A percentile compares a stretch with the other conserved stretches of the same genome.
Evolutionary conservation across 225 moss, liverwort and hornwort species (phyloP).

Genomic region (Sphagnum contortum): DNA sequence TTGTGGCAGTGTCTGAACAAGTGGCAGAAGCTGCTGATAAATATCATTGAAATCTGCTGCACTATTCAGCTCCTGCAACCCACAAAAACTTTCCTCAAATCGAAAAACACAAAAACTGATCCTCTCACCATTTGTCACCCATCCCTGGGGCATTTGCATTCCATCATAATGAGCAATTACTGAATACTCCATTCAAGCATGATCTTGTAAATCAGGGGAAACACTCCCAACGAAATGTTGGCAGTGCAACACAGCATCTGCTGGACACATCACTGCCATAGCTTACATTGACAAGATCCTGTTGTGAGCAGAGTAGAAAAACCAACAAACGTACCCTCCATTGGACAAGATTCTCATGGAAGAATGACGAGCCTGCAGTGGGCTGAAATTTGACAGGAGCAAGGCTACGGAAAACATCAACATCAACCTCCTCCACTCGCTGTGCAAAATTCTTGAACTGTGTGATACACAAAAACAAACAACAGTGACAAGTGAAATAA

Average conservation of each 20-base stretch:
- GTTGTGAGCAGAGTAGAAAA: too few species aligned
- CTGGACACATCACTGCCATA: too few species aligned
- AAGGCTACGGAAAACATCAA: constrained; percentile 95
- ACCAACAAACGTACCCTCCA: constrained; percentile 59
- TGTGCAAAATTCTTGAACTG: constrained; percentile 82
- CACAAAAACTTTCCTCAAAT: not conserved
- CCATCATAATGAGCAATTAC: not conserved
- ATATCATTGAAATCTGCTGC: constrained; percentile 95
- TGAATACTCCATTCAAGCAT: not conserved
- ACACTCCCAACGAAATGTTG: too few species aligned
- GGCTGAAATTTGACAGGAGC: constrained; percentile 94
- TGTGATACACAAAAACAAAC: constrained; percentile 1
- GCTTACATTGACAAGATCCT: too few species aligned
- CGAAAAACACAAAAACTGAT: not conserved
- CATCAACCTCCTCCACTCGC: constrained; percentile 91
- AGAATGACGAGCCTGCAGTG: constrained; percentile 80
- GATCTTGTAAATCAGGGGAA: too few species aligned
- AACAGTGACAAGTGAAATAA: too few species aligned
- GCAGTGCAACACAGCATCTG: too few species aligned
- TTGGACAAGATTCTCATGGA: constrained; percentile 93
- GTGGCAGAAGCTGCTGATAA: constrained; percentile 71
- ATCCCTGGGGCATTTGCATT: not conserved
- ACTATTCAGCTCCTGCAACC: constrained; percentile 86
- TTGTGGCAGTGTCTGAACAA: constrained; percentile 86
- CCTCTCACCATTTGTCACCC: not conserved